Percentiles rank a stretch among this genome's conserved stretches.
Conservation (phyloP, 73 alveolate species). For the Stentor coeruleus region DNA sequence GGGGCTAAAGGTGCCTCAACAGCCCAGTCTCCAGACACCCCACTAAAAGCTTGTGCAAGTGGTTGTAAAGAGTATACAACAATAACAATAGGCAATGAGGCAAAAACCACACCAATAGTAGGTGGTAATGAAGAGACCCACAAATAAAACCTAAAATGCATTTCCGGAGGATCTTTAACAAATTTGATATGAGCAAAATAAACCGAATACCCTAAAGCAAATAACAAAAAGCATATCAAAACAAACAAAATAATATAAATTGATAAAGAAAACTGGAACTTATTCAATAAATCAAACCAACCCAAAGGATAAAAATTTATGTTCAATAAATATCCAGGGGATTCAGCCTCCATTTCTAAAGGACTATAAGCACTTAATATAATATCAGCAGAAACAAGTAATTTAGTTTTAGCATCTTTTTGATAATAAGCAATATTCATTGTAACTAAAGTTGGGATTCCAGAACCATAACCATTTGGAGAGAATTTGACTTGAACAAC, state of each 20-base stretch:
- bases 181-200: slow-evolving; percentile 41
- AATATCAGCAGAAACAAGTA: slow-evolving; percentile 34
- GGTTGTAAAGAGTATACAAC: slow-evolving; percentile 36
- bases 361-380: slow-evolving; percentile 34
- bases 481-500: slow-evolving; percentile 45
- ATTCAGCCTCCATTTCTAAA: slow-evolving; percentile 9
- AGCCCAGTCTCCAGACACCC: slow-evolving; percentile 46
- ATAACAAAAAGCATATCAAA: slow-evolving; percentile 34
- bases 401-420: slow-evolving; percentile 29
- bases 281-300: slow-evolving; percentile 53
- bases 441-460: slow-evolving; percentile 47
- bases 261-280: slow-evolving; percentile 49
- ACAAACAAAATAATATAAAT: slow-evolving; percentile 47
- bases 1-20: slow-evolving; percentile 28
- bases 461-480: slow-evolving; percentile 39
- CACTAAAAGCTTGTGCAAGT: slow-evolving; percentile 35
- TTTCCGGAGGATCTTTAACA: slow-evolving; percentile 43
- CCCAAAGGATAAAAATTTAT: slow-evolving; percentile 49
- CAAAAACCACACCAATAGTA: slow-evolving; percentile 48
- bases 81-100: slow-evolving; percentile 43
- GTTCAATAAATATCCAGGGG: slow-evolving; percentile 33
- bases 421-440: slow-evolving; percentile 48
- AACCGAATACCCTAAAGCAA: slow-evolving; percentile 35
- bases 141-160: slow-evolving; percentile 50
- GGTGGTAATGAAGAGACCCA: slow-evolving; percentile 56